These are phyloP conservation scores for Trichophaea hybrida DNA, from an alignment of 2,329 filamentous ascomycete species.

Conservation along the genomic window DNA sequence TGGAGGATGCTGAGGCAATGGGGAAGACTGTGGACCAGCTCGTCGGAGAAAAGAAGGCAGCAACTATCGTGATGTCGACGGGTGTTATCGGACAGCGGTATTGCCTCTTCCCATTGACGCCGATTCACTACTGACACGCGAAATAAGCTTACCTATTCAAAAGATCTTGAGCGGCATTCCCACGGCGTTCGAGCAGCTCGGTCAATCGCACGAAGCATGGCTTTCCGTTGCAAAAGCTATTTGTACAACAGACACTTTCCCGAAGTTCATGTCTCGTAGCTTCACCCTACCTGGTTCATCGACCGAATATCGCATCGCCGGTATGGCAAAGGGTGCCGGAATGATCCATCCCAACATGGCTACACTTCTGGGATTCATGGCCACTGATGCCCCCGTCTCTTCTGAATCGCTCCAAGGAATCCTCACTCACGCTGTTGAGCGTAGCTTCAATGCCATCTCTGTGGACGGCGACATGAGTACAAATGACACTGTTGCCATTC, in stretches of 20 bases:
- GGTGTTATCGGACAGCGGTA: slow-evolving; percentile 90
- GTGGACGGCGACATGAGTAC: slow-evolving; percentile 96
- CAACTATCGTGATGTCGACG: slow-evolving; percentile 94
- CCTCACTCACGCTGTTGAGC: slow-evolving; percentile 59
- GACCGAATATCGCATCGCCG: slow-evolving; percentile 67
- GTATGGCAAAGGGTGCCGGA: slow-evolving; percentile 94
- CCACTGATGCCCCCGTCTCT: slow-evolving; percentile 74
- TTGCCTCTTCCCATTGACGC: neutral
- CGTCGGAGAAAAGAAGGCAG: slow-evolving; percentile 37
- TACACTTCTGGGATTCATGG: slow-evolving; percentile 78
- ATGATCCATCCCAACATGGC: slow-evolving; percentile 99
- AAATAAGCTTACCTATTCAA: slow-evolving; percentile 60
- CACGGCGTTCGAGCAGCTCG: slow-evolving; percentile 55
- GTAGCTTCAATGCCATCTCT: slow-evolving; percentile 91
- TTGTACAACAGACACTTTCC: slow-evolving; percentile 97
- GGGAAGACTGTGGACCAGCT: slow-evolving; percentile 56
- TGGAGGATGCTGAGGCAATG: slow-evolving; percentile 82
- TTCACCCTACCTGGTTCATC: slow-evolving; percentile 76
- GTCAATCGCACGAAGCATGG: slow-evolving; percentile 71
- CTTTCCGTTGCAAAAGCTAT: slow-evolving; percentile 75
- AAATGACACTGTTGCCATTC: slow-evolving; percentile 84
- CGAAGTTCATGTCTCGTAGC: slow-evolving; percentile 73
- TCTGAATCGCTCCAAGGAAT: slow-evolving; percentile 51
- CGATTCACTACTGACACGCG: neutral
- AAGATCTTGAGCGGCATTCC: slow-evolving; percentile 81